A percentile compares a stretch with the other conserved stretches of the same genome.
These are phyloP conservation scores for Sporodiniella umbellata DNA, from an alignment of 371 early-diverging fungal species.

Conservation along the genomic window DNA sequence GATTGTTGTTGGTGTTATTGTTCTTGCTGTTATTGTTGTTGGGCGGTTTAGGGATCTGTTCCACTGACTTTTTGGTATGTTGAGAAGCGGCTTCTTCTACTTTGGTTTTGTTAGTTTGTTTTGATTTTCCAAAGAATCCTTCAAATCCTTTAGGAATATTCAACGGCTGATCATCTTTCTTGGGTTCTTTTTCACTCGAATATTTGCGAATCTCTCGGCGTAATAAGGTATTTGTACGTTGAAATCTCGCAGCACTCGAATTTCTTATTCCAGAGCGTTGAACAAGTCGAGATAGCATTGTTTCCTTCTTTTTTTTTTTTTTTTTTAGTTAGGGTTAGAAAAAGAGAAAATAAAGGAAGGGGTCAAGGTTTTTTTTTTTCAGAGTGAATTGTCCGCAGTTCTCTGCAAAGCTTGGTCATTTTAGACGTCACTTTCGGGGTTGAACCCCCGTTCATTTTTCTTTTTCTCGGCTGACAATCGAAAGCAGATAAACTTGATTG, in stretches of 20 bases:
- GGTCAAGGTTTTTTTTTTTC: too few species aligned
- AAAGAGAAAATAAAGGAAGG: not conserved
- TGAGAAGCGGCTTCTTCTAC: constrained; percentile 25
- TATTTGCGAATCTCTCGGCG: constrained; percentile 21
- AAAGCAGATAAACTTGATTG: not conserved
- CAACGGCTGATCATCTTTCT: constrained; percentile 19
- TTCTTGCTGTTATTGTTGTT: constrained; percentile 7
- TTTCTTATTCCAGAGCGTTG: constrained; percentile 5
- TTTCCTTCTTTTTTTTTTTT: too few species aligned
- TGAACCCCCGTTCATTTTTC: constrained; percentile 6
- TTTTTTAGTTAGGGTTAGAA: too few species aligned
- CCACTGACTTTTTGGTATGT: constrained; percentile 17
- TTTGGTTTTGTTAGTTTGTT: constrained; percentile 16
- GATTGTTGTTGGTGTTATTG: not conserved
- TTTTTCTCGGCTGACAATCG: not conserved
- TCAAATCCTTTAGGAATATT: constrained; percentile 46
- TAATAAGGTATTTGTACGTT: constrained; percentile 8
- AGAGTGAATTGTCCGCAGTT: constrained; percentile 1
- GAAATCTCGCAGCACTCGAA: not conserved
- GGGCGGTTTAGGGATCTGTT: constrained; percentile 32
- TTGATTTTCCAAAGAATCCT: constrained; percentile 36
- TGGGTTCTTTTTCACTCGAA: constrained; percentile 23
- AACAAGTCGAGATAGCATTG: constrained; percentile 22
- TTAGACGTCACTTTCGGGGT: constrained; percentile 14
- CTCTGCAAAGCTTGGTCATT: not conserved